Evolutionary conservation across 768 basidiomycete species (phyloP).

Genomic region (Trametes villosa): DNA sequence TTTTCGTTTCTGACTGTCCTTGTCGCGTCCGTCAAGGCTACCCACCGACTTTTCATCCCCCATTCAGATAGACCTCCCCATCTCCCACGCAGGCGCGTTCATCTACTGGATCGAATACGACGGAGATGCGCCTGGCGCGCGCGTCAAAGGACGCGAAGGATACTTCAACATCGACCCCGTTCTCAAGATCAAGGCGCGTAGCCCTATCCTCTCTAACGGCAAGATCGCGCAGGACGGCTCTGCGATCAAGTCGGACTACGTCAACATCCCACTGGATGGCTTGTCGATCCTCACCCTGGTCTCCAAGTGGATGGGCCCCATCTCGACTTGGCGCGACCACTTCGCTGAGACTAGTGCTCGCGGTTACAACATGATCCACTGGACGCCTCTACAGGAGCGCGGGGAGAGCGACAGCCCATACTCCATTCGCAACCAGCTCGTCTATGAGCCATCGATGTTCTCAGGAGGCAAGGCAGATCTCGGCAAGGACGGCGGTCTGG

Average conservation of each 20-base stretch:
- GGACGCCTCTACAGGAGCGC: slow-evolving; percentile 91
- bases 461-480: slow-evolving; percentile 34
- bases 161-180: slow-evolving; percentile 98
- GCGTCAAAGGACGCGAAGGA: slow-evolving; percentile 83
- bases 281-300: slow-evolving; percentile 88
- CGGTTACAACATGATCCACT: slow-evolving; percentile 99
- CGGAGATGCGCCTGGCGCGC: slow-evolving; percentile 54
- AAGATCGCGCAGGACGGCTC: slow-evolving; percentile 57
- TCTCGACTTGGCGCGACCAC: slow-evolving; percentile 75
- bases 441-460: slow-evolving; percentile 81
- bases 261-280: slow-evolving; percentile 84
- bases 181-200: slow-evolving; percentile 73
- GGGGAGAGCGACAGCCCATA: slow-evolving; percentile 92
- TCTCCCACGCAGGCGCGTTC: slow-evolving; percentile 96
- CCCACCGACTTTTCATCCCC: slow-evolving; percentile 89
- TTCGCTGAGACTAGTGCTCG: slow-evolving; percentile 84
- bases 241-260: slow-evolving; percentile 49
- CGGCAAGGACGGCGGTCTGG: slow-evolving; percentile 54
- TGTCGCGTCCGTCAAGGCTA: slow-evolving; percentile 54
- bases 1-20: background rate
- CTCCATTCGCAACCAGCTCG: slow-evolving; percentile 86
- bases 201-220: slow-evolving; percentile 65
- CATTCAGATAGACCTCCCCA: slow-evolving; percentile 92
- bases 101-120: slow-evolving; percentile 95
- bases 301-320: slow-evolving; percentile 97